Conservation (phyloP, 192 early-diverging fungal genomes). For the Phlyctochytrium planicorne region DNA sequence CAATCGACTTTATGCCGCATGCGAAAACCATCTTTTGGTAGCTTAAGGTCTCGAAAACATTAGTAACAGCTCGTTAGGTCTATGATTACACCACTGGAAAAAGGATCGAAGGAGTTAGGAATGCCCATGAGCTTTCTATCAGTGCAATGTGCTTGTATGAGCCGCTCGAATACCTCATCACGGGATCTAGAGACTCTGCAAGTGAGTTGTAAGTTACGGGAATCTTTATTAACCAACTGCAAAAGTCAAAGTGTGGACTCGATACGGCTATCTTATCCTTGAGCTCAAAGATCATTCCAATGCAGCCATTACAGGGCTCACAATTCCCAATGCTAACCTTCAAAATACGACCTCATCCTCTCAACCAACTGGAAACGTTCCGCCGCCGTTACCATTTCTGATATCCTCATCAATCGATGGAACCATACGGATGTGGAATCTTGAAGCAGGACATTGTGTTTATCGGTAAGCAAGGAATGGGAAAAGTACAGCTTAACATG, state of each 20-base stretch:
- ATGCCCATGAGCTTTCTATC: slow-evolving; percentile 47
- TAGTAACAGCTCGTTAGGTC: slow-evolving; percentile 29
- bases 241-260: slow-evolving; percentile 54
- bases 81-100: slow-evolving; percentile 47
- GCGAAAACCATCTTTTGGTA: slow-evolving; percentile 45
- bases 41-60: not conserved
- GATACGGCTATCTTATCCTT: slow-evolving; percentile 38
- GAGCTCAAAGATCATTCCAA: slow-evolving; percentile 43
- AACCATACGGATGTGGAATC: slow-evolving; percentile 50
- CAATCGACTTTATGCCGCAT: slow-evolving; percentile 41
- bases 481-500: not conserved
- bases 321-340: slow-evolving; percentile 27
- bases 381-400: slow-evolving; percentile 33
- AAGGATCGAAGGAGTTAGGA: slow-evolving; percentile 31
- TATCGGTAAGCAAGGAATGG: slow-evolving; percentile 22
- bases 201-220: slow-evolving; percentile 23
- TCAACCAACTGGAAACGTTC: not conserved
- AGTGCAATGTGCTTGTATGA: slow-evolving; percentile 41
- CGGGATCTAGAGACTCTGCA: slow-evolving; percentile 49
- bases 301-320: slow-evolving; percentile 42
- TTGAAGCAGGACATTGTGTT: slow-evolving; percentile 42
- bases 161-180: slow-evolving; percentile 44
- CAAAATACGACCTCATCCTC: slow-evolving; percentile 10
- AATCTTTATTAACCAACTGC: slow-evolving; percentile 1
- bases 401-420: slow-evolving; percentile 49